A percentile compares a stretch with the other conserved stretches of the same genome.
These are phyloP conservation scores for Epichloe sibirici DNA, from an alignment of 2,329 filamentous ascomycete species.

Conservation along the genomic window DNA sequence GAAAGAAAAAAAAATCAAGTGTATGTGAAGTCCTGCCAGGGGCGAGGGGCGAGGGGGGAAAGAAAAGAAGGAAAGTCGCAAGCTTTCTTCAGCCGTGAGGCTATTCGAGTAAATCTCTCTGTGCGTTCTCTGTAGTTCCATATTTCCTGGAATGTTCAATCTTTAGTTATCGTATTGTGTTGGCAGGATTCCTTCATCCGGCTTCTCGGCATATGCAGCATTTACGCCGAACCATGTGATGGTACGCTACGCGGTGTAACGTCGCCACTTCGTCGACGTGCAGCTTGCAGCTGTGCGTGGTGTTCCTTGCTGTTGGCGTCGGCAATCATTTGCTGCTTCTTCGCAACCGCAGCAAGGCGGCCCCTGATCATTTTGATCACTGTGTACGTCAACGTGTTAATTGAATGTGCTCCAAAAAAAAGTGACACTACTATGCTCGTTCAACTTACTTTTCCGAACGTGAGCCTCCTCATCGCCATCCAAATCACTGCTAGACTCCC, in stretches of 20 bases:
- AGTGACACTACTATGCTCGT: background rate
- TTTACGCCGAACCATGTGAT: constrained; percentile 29
- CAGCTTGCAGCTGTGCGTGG: constrained; percentile 28
- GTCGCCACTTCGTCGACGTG: constrained; percentile 42
- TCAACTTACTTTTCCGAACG: constrained; percentile 55
- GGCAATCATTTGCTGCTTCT: constrained; percentile 49
- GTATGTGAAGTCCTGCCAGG: background rate
- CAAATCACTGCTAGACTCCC: constrained; percentile 29
- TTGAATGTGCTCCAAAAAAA: background rate
- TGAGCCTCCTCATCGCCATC: constrained; percentile 62
- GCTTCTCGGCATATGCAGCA: background rate
- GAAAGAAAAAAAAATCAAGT: background rate
- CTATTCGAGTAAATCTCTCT: background rate
- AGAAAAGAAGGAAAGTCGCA: background rate
- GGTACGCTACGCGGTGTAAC: constrained; percentile 42
- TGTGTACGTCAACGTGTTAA: constrained; percentile 19
- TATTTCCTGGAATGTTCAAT: background rate
- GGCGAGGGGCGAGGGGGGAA: background rate
- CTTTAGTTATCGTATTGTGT: background rate
- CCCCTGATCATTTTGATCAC: constrained; percentile 51
- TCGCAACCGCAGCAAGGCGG: constrained; percentile 43
- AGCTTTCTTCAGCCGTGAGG: constrained; percentile 1
- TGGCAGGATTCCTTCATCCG: background rate
- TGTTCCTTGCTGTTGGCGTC: constrained; percentile 40
- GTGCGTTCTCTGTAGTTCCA: background rate